A percentile compares a stretch with the other conserved stretches of the same genome.
Evolutionary conservation across 495 filamentous ascomycete species (phyloP).

Genomic region (Antarctomyces pellizariae): DNA sequence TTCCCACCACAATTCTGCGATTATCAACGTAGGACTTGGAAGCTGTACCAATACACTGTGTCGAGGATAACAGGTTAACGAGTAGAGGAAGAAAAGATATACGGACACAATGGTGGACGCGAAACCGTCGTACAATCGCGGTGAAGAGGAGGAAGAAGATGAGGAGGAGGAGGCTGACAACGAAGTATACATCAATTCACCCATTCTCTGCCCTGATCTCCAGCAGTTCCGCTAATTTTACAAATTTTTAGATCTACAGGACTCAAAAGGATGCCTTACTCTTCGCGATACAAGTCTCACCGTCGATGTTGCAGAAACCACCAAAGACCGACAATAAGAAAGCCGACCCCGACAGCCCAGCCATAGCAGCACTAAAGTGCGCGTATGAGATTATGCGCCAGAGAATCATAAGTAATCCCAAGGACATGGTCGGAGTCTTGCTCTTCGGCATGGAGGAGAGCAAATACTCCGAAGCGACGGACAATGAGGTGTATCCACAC

Average conservation of each 20-base stretch:
- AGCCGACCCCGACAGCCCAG: constrained; percentile 41
- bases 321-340: constrained; percentile 44
- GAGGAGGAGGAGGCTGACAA: constrained; percentile 54
- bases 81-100: no score
- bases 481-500: constrained; percentile 53
- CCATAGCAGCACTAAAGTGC: constrained; percentile 73
- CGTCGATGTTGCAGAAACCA: constrained; percentile 63
- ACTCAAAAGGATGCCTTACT: constrained; percentile 87
- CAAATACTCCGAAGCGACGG: constrained; percentile 52
- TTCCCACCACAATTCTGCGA: no score
- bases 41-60: no score
- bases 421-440: constrained; percentile 95
- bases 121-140: no score
- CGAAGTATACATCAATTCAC: constrained; percentile 20
- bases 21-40: no score
- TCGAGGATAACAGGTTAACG: no score
- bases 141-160: constrained; percentile 37
- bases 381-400: constrained; percentile 93
- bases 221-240: constrained; percentile 1
- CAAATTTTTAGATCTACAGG: constrained; percentile 47
- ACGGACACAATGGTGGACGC: no score
- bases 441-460: constrained; percentile 78
- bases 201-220: constrained; percentile 3
- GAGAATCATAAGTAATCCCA: constrained; percentile 87
- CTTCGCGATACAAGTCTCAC: constrained; percentile 85